phyloP scores from a whole-genome alignment of 495 filamentous ascomycete genomes.

The Chlorociboria aeruginascens region DNA sequence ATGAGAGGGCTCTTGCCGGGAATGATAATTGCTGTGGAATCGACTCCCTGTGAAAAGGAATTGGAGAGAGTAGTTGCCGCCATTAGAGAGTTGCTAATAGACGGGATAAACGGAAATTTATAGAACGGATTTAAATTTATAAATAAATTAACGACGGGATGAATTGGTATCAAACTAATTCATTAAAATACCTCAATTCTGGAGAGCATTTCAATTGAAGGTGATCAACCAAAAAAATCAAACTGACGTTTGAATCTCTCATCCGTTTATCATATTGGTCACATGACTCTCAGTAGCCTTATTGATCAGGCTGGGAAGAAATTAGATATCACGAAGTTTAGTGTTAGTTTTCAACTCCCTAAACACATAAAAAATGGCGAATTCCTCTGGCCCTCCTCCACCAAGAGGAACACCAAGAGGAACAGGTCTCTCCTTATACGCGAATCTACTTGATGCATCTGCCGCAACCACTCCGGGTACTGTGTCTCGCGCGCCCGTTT shows the following conservation, averaged over 20 bases:
- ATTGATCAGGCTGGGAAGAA: too few relatives aligned
- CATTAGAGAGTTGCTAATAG: constrained; percentile 1
- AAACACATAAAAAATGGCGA: constrained; percentile 7
- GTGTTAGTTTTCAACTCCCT: background rate
- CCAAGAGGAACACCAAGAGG: background rate
- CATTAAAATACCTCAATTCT: too few relatives aligned
- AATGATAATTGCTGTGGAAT: constrained; percentile 48
- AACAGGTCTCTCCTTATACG: constrained; percentile 40
- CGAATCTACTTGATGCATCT: constrained; percentile 37
- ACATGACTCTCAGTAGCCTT: too few relatives aligned
- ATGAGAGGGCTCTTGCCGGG: constrained; percentile 44
- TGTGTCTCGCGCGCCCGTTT: constrained; percentile 74
- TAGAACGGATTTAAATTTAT: background rate
- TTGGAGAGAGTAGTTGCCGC: constrained; percentile 19
- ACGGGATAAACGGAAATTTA: too few relatives aligned
- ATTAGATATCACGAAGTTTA: too few relatives aligned
- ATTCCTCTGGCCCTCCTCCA: constrained; percentile 6
- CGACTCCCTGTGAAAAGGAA: constrained; percentile 12
- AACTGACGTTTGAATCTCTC: too few relatives aligned
- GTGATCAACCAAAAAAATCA: too few relatives aligned
- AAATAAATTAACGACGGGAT: background rate
- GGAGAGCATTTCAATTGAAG: too few relatives aligned
- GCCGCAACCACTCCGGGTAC: constrained; percentile 36
- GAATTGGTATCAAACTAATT: too few relatives aligned
- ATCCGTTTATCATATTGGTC: too few relatives aligned